Evolutionary conservation across 2,329 filamentous ascomycete species (phyloP).

Genomic region (Tolypocladium paradoxum): DNA sequence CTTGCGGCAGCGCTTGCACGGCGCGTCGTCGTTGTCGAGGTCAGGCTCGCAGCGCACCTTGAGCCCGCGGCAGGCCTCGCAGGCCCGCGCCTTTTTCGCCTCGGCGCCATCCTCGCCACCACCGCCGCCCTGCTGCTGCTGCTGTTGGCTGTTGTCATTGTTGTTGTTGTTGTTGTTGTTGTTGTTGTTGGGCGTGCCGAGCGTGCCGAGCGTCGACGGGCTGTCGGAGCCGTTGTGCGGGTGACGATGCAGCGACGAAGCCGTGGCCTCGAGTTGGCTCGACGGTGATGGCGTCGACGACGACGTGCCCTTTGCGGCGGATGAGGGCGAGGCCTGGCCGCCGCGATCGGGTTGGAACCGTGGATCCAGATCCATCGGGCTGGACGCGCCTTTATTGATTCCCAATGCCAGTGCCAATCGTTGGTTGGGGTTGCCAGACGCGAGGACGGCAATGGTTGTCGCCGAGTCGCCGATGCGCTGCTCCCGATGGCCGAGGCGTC

Average conservation of each 20-base stretch:
- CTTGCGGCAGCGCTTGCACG: constrained; percentile 70
- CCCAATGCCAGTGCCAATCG: neutral
- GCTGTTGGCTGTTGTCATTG: neutral
- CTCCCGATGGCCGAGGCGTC: too few species aligned
- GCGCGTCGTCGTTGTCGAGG: constrained; percentile 45
- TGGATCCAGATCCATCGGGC: constrained; percentile 22
- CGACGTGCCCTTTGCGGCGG: neutral
- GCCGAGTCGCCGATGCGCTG: constrained; percentile 17
- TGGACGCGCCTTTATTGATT: neutral
- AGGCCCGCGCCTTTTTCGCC: constrained; percentile 53
- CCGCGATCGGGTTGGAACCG: constrained; percentile 14
- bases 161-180: neutral
- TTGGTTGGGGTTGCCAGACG: neutral
- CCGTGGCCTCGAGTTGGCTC: neutral
- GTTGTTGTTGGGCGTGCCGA: neutral
- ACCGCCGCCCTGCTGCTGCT: neutral
- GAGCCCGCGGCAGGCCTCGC: constrained; percentile 63
- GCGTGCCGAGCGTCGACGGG: neutral
- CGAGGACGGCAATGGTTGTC: constrained; percentile 16
- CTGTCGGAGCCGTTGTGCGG: neutral
- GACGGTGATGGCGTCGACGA: neutral
- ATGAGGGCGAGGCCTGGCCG: constrained; percentile 9
- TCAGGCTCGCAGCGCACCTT: constrained; percentile 83
- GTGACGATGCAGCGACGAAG: neutral
- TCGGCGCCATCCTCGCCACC: constrained; percentile 10